Evolutionary conservation across 2,329 filamentous ascomycete species (phyloP), one percentile per base, ranked within the genome.

Genomic region (Penicillium freii): DNA sequence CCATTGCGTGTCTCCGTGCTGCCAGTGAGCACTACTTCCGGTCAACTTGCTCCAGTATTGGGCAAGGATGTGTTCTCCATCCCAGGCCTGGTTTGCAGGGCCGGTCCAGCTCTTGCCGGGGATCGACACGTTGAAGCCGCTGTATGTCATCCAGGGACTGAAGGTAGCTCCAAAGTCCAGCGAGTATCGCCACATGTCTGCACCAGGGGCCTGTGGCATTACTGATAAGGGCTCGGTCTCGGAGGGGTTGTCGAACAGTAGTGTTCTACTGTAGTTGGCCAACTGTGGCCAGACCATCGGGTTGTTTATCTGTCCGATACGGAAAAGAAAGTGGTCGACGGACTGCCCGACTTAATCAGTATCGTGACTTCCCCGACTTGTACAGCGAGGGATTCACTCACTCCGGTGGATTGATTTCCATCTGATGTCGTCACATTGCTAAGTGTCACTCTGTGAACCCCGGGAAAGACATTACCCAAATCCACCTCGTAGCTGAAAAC

Each of bases 31-130:
- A 64, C 82, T 85, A 62, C 84, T 87, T 4, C 84, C 84, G 23
- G 82, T 77, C 59, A 82, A 74, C 55, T 77, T 77, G 65, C 80
- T 85, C 80, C 81, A 88, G 70, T 88, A 88, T 66, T 87, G 84
- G 29, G 87, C 79, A 34, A 81, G 79, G 21, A 88, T 77, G 66
- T 88, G 86, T 31, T 87, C 79, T 29, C 85, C 86, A 27, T 77
- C 65, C 86, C 86, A 88, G 34, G 72, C 72, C 68, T 88, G 85
- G n/a, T 77, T 66, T 27, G 78, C 73, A 2, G 82, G 83, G n/a
- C 85, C 86, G 5, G 76, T 78, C 85, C 85, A 88, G 1, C 73
- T 62, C 57, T 81, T 79, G 42, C 72, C 67, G 8, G 75, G 67
- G 33, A 86, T 72, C 11, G 77, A 78, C 6, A 74, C 75, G 47